These are phyloP conservation scores for Deinandra increscens DNA, from an alignment of 129 eudicot species.

Conservation along the genomic window DNA sequence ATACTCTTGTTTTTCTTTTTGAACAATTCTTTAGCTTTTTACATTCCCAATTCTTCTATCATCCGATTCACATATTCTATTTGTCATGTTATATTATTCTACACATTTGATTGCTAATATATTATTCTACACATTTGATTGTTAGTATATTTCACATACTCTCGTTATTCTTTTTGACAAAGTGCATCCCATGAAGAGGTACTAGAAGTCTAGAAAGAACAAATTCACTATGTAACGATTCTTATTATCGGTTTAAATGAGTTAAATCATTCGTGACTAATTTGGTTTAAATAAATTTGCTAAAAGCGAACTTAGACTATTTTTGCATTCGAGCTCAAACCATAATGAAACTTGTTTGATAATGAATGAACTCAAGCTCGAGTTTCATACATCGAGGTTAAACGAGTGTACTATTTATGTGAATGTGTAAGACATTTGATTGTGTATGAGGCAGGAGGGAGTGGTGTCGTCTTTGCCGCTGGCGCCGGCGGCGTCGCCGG, in stretches of 20 bases:
- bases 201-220: neutral
- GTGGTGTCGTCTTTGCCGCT: too few species aligned
- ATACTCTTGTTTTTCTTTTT: too few species aligned
- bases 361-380: neutral
- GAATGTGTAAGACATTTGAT: neutral
- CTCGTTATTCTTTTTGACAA: too few species aligned
- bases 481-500: too few species aligned
- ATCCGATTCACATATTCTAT: constrained; percentile 10
- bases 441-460: too few species aligned
- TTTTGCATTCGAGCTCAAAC: neutral
- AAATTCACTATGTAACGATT: neutral
- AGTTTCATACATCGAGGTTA: neutral
- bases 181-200: neutral
- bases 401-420: neutral
- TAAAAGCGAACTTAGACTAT: too few species aligned
- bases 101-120: neutral
- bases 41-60: neutral
- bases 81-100: neutral
- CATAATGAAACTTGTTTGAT: neutral
- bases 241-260: neutral
- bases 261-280: neutral
- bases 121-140: neutral
- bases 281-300: neutral
- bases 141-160: too few species aligned
- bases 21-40: neutral